Conservation (phyloP, 2,329 filamentous ascomycete genomes). For the Helotiales sp. region DNA sequence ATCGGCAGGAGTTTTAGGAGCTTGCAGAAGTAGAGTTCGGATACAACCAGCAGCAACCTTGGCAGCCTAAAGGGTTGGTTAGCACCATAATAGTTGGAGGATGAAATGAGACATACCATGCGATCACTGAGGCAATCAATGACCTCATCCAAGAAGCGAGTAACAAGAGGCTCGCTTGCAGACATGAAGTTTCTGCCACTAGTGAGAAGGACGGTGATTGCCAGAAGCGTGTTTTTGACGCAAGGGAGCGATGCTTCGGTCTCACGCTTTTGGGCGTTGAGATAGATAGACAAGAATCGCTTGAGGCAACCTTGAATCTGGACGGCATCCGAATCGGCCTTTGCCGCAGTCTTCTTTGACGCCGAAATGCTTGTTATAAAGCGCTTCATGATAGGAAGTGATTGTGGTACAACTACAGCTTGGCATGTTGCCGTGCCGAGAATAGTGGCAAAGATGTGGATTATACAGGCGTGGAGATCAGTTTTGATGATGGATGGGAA, state of each 20-base stretch:
- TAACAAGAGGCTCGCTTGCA: slow-evolving; percentile 72
- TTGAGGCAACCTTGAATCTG: slow-evolving; percentile 82
- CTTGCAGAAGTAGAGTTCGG: slow-evolving; percentile 74
- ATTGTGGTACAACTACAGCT: slow-evolving; percentile 82
- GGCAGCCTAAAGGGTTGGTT: slow-evolving; percentile 58
- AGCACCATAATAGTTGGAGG: slow-evolving; percentile 10
- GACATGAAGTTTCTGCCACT: slow-evolving; percentile 73
- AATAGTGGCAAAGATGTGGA: slow-evolving; percentile 95
- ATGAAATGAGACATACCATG: slow-evolving; percentile 52
- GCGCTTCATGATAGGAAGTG: slow-evolving; percentile 86
- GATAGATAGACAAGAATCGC: slow-evolving; percentile 78
- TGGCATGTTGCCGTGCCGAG: slow-evolving; percentile 87
- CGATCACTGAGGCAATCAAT: slow-evolving; percentile 80
- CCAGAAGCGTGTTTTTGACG: slow-evolving; percentile 90
- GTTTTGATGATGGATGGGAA: slow-evolving; percentile 97
- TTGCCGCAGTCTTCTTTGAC: slow-evolving; percentile 40
- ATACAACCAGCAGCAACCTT: slow-evolving; percentile 91
- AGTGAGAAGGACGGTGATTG: slow-evolving; percentile 85
- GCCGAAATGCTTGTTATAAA: slow-evolving; percentile 77
- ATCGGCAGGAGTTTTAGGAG: slow-evolving; percentile 62
- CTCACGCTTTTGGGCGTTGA: slow-evolving; percentile 74
- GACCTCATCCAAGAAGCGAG: slow-evolving; percentile 75
- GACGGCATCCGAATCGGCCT: slow-evolving; percentile 36
- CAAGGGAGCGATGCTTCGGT: slow-evolving; percentile 75
- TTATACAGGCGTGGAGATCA: slow-evolving; percentile 91